phyloP scores from a whole-genome alignment of 176 grass and related monocot genomes.

The Oryza glaberrima region DNA sequence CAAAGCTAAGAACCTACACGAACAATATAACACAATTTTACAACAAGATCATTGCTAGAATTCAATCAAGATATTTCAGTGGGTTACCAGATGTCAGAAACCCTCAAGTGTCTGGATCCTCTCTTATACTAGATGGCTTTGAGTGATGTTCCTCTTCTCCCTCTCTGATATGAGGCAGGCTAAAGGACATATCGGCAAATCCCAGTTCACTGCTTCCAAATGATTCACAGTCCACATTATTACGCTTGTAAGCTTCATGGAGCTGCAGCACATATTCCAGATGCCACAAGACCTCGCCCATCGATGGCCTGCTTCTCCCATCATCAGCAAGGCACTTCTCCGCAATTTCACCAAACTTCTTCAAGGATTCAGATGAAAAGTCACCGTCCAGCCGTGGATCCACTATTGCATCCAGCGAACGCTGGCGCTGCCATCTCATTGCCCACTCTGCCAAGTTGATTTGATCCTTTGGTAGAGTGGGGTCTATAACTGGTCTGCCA shows the following conservation, averaged over 20 bases:
- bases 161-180: conserved; percentile 71
- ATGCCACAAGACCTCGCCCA: conserved; percentile 96
- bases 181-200: conserved; percentile 70
- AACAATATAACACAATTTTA: conserved; percentile 54
- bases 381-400: conserved; percentile 73
- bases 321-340: conserved; percentile 97
- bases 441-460: conserved; percentile 98
- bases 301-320: conserved; percentile 72
- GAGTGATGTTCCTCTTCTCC: conserved; percentile 59
- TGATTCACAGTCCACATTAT: conserved; percentile 64
- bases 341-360: conserved; percentile 90
- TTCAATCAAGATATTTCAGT: conserved; percentile 33
- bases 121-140: conserved; percentile 54
- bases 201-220: conserved; percentile 84
- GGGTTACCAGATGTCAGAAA: conserved; percentile 33
- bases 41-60: conserved; percentile 25
- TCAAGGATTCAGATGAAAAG: conserved; percentile 84
- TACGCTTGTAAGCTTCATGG: conserved; percentile 81
- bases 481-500: conserved; percentile 90
- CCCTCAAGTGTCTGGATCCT: conserved; percentile 39
- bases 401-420: conserved; percentile 70
- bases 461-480: conserved; percentile 82
- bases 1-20: conserved; percentile 30
- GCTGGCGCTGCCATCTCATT: conserved; percentile 91
- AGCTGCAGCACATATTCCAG: conserved; percentile 90